Base-by-base conservation (phyloP, 495 filamentous ascomycete genomes). In the Pyrenula aspistea region DNA sequence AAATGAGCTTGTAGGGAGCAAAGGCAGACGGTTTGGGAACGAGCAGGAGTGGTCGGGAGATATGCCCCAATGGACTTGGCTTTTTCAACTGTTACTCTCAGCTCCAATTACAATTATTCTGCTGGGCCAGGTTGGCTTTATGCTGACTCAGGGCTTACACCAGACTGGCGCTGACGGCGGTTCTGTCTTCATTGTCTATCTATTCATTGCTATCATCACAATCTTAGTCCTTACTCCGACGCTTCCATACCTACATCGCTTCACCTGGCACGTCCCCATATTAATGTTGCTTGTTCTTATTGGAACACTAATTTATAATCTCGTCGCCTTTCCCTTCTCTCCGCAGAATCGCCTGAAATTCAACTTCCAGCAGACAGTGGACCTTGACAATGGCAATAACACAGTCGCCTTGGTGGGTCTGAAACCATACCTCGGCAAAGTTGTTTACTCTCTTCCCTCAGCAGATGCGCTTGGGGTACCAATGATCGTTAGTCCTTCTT, bases 241-340 rank as follows among this genome's bases (percentile, higher is more conserved):
- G 12, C 76, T 83, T 0, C 93, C 93, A 0, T 95, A 91, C 62
- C 78, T 95, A 21, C 92, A 97, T 67, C 86, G 92, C 25, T 82
- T 88, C 61, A 89, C 84, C 11, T 86, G 86, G 62, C 88, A 94
- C 57, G 73, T 97, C 31, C 91, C 93, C 2, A 66, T 84, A 0
- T 82, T 92, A 60, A 65, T 96, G 21, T 75, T 95, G 51, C 66
- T 85, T 10, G 72, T 96, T 24, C 87, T 90, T 58, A 59, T 81
- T 48, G 87, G 78, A 24, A 95, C 91, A 12, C 67, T 91, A 25
- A 81, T 92, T 62, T 97, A 94, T 74, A 95, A 93, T 65, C 80
- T 96, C 11, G 70, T 76, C 22, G 91, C 88, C 3, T 95, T 95
- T 68, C 93, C 93, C 0, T 97, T 96, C 72, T 89, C 89, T 0